Evolutionary conservation across 139 green algal genomes (phyloP).

Genomic region (Chlorella sp.): DNA sequence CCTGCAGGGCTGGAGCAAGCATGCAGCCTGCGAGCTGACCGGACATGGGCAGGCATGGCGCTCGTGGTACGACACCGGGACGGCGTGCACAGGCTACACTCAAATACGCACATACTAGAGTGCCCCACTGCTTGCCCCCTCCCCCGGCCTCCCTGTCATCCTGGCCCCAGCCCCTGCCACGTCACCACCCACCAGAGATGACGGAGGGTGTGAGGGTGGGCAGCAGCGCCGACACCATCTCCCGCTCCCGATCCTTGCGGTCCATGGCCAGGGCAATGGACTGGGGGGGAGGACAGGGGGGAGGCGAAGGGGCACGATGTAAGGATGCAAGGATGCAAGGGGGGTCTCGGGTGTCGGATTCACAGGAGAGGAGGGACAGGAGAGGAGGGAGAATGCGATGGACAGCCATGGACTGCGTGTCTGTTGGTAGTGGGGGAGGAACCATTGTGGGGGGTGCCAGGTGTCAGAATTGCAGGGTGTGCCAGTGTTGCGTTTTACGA

Average conservation of each 20-base stretch:
- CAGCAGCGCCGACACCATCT: slow-evolving; percentile 84
- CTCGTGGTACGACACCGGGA: no score
- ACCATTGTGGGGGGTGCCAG: neutral
- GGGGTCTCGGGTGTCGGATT: neutral
- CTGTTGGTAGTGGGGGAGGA: no score
- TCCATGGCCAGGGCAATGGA: slow-evolving; percentile 85
- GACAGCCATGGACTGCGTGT: no score
- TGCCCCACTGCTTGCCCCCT: neutral
- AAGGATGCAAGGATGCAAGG: neutral
- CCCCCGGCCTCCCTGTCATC: neutral
- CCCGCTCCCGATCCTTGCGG: slow-evolving; percentile 82
- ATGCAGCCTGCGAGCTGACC: no score
- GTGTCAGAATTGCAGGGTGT: no score
- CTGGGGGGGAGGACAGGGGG: slow-evolving; percentile 8
- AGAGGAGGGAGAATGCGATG: no score
- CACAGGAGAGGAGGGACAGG: neutral
- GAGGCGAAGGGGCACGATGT: neutral
- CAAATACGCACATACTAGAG: neutral
- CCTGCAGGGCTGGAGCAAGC: no score
- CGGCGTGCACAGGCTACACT: no score
- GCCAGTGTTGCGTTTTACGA: no score
- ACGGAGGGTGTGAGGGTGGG: slow-evolving; percentile 69
- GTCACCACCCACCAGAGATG: slow-evolving; percentile 42
- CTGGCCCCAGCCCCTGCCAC: no score
- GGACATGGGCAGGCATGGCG: no score